Base-by-base conservation (phyloP, 2,329 filamentous ascomycete genomes). In the Arthrobotrys sinensis region DNA sequence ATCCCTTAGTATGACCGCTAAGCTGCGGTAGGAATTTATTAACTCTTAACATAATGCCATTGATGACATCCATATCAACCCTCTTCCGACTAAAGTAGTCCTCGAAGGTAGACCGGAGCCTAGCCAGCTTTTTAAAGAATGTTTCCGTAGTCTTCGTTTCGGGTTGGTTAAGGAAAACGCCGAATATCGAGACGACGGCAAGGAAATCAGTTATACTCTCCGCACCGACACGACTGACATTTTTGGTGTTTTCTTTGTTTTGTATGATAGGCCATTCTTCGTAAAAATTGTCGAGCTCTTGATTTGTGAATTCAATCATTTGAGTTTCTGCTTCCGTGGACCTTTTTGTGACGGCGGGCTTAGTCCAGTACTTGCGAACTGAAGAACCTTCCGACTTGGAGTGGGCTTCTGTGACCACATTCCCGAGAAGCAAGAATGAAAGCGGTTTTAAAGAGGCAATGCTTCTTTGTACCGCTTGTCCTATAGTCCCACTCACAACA, bases 401-500 rank as follows among this genome's bases (percentile, higher is more conserved):
- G 24, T 38, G 32, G 38, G 46, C 67, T 46, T 72, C 75, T 16
- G 75, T 38, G n/a, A 71, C 43, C 19, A 64, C 53, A 21, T 78
- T 78, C n/a, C 75, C 67, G 46, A 78, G 75, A 48, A 78, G 75
- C 19, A 78, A 45, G 28, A 78, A 78, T 21, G 75, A 78, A 11
- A 78, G 67, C 1, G 75, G 75, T 28, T 78, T 78, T n/a, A 78
- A 34, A 28, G 75, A 78, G 14, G 67, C 75, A 14, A 62, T 28
- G n/a, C 67, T 78, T 43, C 75, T 63, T 57, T 78, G 40, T 8
- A 78, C 19, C 10, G 75, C 62, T 34, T 72, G 67, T 1, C 75
- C 75, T 34, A 78, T 78, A 34, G 50, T 67, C 16, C 67, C 75
- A 40, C 62, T 57, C 14, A 43, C 46, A 12, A 86, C 85, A 21